Evolutionary conservation across 2,329 filamentous ascomycete genomes (phyloP).

Genomic region (Aspergillaceae sp.): DNA sequence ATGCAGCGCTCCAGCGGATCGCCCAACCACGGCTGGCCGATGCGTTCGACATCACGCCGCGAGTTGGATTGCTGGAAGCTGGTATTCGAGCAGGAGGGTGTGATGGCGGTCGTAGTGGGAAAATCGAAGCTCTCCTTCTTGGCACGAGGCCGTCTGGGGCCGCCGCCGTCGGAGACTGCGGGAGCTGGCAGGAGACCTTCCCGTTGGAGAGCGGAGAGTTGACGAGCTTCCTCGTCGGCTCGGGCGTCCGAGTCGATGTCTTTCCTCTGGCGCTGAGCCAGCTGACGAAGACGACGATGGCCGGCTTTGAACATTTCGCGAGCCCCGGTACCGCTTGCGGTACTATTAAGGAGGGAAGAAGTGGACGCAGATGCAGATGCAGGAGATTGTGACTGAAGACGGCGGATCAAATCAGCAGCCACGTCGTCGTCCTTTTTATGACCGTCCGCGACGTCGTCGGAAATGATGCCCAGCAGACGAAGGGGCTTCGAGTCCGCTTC

Average conservation of each 20-base stretch:
- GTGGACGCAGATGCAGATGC: background rate
- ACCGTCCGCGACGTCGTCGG: background rate
- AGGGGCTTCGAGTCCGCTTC: background rate
- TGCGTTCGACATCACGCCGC: slow-evolving; percentile 27
- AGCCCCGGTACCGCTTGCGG: slow-evolving; percentile 16
- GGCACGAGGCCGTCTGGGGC: slow-evolving; percentile 4
- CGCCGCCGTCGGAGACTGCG: background rate
- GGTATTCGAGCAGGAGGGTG: slow-evolving; percentile 7
- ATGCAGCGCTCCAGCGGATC: slow-evolving; percentile 13
- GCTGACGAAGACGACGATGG: slow-evolving; percentile 28
- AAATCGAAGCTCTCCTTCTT: slow-evolving; percentile 16
- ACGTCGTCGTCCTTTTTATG: background rate
- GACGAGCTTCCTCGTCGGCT: slow-evolving; percentile 17
- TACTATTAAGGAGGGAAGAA: no score
- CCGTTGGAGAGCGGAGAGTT: slow-evolving; percentile 22
- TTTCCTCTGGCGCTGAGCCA: slow-evolving; percentile 25
- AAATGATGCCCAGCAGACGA: background rate
- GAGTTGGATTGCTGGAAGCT: slow-evolving; percentile 15
- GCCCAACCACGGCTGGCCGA: slow-evolving; percentile 31
- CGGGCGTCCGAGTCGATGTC: slow-evolving; percentile 15
- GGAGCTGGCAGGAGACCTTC: slow-evolving; percentile 21
- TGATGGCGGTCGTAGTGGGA: background rate
- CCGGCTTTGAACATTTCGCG: slow-evolving; percentile 21
- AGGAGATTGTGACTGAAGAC: background rate
- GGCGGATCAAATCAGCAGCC: background rate